These are phyloP conservation scores for Phyllostachys edulis DNA, from an alignment of 176 grass and related monocot species.

Conservation along the genomic window DNA sequence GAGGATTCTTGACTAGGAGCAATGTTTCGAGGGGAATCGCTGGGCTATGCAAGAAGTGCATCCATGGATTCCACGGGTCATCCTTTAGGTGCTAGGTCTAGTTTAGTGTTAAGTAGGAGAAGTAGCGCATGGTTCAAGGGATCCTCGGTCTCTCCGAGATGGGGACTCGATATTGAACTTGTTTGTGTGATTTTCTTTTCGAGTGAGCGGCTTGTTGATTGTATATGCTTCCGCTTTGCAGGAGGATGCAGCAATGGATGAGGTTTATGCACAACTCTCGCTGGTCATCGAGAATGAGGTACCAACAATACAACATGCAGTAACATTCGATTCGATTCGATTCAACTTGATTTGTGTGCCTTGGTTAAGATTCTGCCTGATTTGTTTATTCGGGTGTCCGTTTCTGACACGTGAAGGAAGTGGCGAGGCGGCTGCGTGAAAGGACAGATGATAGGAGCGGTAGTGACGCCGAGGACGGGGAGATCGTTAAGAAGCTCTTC, in stretches of 20 bases:
- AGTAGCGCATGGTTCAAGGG: slow-evolving; percentile 50
- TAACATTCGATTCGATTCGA: too few species aligned
- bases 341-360: too few species aligned
- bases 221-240: too few species aligned
- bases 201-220: too few species aligned
- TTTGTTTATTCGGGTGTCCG: not conserved
- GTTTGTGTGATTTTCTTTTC: too few species aligned
- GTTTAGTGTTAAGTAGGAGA: slow-evolving; percentile 44
- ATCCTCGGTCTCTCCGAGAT: slow-evolving; percentile 59
- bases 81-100: slow-evolving; percentile 37
- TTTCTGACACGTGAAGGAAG: slow-evolving; percentile 30
- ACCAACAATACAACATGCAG: too few species aligned
- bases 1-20: slow-evolving; percentile 27
- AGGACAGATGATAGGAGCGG: slow-evolving; percentile 40
- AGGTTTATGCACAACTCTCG: too few species aligned
- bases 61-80: slow-evolving; percentile 38
- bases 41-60: slow-evolving; percentile 37
- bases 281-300: too few species aligned
- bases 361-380: too few species aligned
- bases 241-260: too few species aligned
- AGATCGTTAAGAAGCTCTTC: slow-evolving; percentile 42
- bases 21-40: not conserved
- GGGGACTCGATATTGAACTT: slow-evolving; percentile 64
- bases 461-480: slow-evolving; percentile 49
- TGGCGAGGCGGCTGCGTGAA: slow-evolving; percentile 32